Conservation (phyloP, 495 filamentous ascomycete species). For the Tuber microsphaerosporum region DNA sequence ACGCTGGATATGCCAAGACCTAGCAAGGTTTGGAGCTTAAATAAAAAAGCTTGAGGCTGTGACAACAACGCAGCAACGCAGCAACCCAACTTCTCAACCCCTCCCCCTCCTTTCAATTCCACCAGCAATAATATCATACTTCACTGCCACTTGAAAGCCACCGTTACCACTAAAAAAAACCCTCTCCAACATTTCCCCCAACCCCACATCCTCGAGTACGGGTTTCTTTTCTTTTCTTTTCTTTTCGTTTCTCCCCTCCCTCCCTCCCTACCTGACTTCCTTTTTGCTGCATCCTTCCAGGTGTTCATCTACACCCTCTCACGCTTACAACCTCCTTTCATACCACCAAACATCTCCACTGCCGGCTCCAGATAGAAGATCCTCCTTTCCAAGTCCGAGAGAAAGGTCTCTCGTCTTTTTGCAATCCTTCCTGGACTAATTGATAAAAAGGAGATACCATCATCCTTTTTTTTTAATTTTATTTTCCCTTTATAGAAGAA, state of each 20-base stretch:
- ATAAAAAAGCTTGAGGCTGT: conserved; percentile 36
- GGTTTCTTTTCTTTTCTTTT: not conserved
- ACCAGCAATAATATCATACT: not conserved
- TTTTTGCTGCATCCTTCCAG: not conserved
- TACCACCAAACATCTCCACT: not conserved
- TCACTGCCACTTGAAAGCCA: not conserved
- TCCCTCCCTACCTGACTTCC: conserved; percentile 2
- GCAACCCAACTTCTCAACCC: conserved; percentile 25
- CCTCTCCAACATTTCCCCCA: not conserved
- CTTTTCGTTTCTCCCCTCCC: not conserved
- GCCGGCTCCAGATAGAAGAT: not conserved
- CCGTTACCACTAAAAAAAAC: not conserved
- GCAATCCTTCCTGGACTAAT: not conserved
- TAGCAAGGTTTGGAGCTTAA: conserved; percentile 36
- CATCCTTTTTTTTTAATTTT: not conserved
- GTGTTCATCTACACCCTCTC: not conserved
- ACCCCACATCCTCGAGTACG: not conserved
- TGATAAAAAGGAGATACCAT: conserved; percentile 1
- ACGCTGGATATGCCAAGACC: conserved; percentile 29
- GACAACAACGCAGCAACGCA: conserved; percentile 38
- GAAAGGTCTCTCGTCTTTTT: not conserved
- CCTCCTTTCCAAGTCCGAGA: not conserved
- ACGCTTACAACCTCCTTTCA: not conserved
- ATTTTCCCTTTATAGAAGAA: conserved; percentile 8
- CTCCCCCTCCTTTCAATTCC: conserved; percentile 27